Evolutionary conservation across 331 rosid species (phyloP).

Genomic region (Acacia pycnantha): DNA sequence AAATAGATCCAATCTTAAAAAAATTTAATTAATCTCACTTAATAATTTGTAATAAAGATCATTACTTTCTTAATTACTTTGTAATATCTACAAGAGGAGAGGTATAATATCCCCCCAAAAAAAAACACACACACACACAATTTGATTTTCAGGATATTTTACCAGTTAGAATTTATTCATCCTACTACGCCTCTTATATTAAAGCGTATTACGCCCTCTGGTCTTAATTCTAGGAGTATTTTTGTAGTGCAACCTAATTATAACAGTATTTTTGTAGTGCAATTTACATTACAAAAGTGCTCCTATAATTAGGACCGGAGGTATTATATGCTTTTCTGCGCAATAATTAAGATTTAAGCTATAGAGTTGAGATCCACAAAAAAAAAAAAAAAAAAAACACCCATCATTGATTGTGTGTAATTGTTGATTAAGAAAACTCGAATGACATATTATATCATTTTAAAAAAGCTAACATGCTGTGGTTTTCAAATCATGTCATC

Average conservation of each 20-base stretch:
- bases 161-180: neutral
- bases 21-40: no score
- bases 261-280: no score
- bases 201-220: no score
- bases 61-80: no score
- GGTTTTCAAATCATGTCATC: slow-evolving; percentile 14
- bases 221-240: no score
- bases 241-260: no score
- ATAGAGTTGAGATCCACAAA: neutral
- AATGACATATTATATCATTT: neutral
- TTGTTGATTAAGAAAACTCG: neutral
- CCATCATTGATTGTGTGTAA: neutral
- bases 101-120: neutral
- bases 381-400: neutral
- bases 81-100: no score
- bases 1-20: no score
- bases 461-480: neutral
- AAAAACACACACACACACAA: no score
- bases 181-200: neutral
- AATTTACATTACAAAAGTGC: no score
- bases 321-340: neutral
- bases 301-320: no score
- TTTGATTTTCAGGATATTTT: neutral
- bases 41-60: no score
- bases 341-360: neutral